Conservation (phyloP, 768 basidiomycete species). For the Mycena venus region DNA sequence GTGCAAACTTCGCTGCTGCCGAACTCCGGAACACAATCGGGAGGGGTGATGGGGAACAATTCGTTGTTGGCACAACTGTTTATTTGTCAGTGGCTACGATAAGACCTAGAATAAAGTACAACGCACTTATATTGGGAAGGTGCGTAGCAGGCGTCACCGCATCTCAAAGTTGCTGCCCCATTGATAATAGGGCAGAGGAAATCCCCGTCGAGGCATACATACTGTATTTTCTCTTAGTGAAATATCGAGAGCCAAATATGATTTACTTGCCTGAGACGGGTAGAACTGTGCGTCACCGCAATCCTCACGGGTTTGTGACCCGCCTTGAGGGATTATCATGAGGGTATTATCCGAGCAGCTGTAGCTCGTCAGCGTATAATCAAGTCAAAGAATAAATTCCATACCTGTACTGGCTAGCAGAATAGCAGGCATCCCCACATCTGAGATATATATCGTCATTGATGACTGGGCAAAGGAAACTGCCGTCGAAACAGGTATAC, state of each 20-base stretch:
- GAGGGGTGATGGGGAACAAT: background rate
- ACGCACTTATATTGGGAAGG: background rate
- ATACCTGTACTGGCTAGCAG: background rate
- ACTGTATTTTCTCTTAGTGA: background rate
- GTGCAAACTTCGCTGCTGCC: background rate
- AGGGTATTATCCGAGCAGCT: background rate
- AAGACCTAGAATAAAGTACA: background rate
- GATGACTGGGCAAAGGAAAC: background rate
- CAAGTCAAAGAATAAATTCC: background rate
- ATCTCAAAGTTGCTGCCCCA: background rate
- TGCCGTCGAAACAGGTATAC: background rate
- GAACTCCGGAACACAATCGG: background rate
- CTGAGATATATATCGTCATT: background rate
- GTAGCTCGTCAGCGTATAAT: background rate
- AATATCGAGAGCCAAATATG: too few relatives aligned
- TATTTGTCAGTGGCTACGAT: background rate
- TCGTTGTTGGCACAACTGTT: background rate
- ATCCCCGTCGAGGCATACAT: background rate
- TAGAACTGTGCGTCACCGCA: background rate
- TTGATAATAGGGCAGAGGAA: constrained; percentile 11
- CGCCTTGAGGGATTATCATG: background rate
- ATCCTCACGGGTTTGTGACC: background rate
- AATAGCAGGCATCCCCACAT: background rate
- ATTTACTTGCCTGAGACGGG: background rate
- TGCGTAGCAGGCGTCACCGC: background rate